These are phyloP conservation scores for Tolypocladium capitatum DNA, from an alignment of 2,329 filamentous ascomycete species.

Conservation along the genomic window DNA sequence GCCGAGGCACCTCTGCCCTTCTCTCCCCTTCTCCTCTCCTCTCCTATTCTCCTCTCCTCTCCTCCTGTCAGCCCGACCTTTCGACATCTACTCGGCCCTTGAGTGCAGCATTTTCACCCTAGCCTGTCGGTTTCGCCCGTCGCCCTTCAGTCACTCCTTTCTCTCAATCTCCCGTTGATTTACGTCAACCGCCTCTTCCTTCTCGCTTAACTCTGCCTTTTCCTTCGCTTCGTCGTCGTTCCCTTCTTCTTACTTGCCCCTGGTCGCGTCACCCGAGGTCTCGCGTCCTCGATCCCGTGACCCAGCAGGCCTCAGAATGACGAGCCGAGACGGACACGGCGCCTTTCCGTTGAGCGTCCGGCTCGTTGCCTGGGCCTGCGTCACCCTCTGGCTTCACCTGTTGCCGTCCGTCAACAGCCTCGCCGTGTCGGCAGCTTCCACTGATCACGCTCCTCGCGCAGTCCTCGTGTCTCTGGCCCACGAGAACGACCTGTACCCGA, in stretches of 20 bases:
- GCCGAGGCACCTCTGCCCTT: background rate
- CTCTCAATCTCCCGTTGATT: background rate
- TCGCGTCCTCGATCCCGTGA: background rate
- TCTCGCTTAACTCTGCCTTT: background rate
- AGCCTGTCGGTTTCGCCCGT: background rate
- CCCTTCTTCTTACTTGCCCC: slow-evolving; percentile 1
- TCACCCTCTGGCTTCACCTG: slow-evolving; percentile 9
- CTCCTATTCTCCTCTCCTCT: background rate
- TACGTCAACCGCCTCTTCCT: background rate
- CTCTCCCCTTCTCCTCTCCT: background rate
- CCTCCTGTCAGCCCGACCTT: background rate
- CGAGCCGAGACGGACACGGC: slow-evolving; percentile 1
- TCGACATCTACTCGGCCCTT: slow-evolving; percentile 3
- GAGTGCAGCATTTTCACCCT: slow-evolving; percentile 1
- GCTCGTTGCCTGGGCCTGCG: slow-evolving; percentile 7
- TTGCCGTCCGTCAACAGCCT: slow-evolving; percentile 8
- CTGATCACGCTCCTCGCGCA: slow-evolving; percentile 15
- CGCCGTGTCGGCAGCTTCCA: slow-evolving; percentile 4
- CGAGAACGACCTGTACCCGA: slow-evolving; percentile 16
- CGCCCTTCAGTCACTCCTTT: background rate
- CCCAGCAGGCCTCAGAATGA: slow-evolving; percentile 6
- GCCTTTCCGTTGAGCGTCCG: background rate
- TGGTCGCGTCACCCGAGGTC: background rate
- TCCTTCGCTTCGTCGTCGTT: background rate
- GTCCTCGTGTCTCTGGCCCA: slow-evolving; percentile 18